Evolutionary conservation across 352 stramenopile genomes (phyloP), one percentile per base, ranked within the genome.

Genomic region (Elongisporangium prolatum): DNA sequence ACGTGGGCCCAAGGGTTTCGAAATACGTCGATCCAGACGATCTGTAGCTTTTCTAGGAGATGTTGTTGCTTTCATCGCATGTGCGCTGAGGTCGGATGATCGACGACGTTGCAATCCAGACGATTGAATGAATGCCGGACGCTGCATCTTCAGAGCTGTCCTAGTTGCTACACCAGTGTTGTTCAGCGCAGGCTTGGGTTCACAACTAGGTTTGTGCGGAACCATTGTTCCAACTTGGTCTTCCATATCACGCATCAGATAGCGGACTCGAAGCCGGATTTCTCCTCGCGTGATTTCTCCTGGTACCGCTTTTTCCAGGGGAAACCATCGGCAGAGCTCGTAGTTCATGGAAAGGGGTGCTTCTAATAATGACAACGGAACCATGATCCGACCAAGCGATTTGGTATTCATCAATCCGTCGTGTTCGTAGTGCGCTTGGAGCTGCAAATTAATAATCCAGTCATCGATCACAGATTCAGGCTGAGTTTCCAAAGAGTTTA

Each of bases 251-350:
- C 71, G 68, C 67, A 75, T 79, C 7, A 80, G 59, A 25, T 77
- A 74, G 25, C 57, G 51, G 20, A 85, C 61, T 24, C 60, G 61
- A 18, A 85, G 52, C 4, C 71, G 72, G 13, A 87, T 54, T 38
- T 86, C 76, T 49, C 76, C 76, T 24, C 74, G 64, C n/a, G 53
- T 60, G n/a, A 55, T 57, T n/a, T 71, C 70, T 3, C 67, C 74
- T 8, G 59, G 51, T 25, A 54, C 53, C 8, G 62, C 53, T 44
- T 67, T 74, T 34, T 85, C 74, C 1, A 89, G 64, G 3, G 79
- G 79, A 51, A 89, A 87, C 79, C 79, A 89, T 13, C 79, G 70
- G 18, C 57, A 81, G 54, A 89, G 72, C 0, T 68, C 65, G 53
- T 78, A 84, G 16, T 74, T 47, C 37, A 70, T 60, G 0, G 79